These are phyloP conservation scores for Mallotus repandus DNA, from an alignment of 441 rosid species.

Conservation along the genomic window DNA sequence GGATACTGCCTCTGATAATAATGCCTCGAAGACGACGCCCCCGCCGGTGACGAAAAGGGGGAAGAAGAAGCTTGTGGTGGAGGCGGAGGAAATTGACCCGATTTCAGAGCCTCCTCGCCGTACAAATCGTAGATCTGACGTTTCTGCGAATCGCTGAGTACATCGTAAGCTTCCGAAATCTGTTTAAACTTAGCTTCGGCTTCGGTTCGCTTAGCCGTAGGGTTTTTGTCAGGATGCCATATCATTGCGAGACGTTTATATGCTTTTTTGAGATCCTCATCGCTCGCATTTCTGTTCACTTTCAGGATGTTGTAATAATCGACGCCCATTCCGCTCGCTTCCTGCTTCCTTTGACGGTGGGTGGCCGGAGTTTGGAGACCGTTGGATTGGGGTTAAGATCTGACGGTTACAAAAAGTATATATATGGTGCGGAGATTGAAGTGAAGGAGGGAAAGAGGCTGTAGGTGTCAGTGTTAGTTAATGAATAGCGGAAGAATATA, in stretches of 20 bases:
- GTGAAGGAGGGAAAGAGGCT: not conserved
- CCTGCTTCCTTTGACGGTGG: not conserved
- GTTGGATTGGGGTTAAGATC: conserved; percentile 28
- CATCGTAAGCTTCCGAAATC: conserved; percentile 90
- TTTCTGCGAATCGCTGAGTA: conserved; percentile 74
- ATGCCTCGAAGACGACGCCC: conserved; percentile 31
- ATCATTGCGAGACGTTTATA: conserved; percentile 88
- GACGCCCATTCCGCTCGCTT: conserved; percentile 39
- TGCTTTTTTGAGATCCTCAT: conserved; percentile 76
- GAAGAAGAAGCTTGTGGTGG: conserved; percentile 24
- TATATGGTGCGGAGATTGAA: no score
- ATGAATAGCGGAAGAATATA: no score
- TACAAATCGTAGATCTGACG: conserved; percentile 89
- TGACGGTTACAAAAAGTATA: conserved; percentile 20
- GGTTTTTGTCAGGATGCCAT: conserved; percentile 97
- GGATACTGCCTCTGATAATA: conserved; percentile 39
- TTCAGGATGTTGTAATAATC: conserved; percentile 85
- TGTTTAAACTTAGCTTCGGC: conserved; percentile 90
- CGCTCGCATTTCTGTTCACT: conserved; percentile 81
- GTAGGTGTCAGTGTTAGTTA: no score
- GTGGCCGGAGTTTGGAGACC: conserved; percentile 19
- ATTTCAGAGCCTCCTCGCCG: conserved; percentile 82
- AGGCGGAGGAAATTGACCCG: conserved; percentile 62
- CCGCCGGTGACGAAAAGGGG: conserved; percentile 23
- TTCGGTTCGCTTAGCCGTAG: conserved; percentile 50